Evolutionary conservation across 129 eudicot species (phyloP).

Genomic region (Arctium lappa): DNA sequence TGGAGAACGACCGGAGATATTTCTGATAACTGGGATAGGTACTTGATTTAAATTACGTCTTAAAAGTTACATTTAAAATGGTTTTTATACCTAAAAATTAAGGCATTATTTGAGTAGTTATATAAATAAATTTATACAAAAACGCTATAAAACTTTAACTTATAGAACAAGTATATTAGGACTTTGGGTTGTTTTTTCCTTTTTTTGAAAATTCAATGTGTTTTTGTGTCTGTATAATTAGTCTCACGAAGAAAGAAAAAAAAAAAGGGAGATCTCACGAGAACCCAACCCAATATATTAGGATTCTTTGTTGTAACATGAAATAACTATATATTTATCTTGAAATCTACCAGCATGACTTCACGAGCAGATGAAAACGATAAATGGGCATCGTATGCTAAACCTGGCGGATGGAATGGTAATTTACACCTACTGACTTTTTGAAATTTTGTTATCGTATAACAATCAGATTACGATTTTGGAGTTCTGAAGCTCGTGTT

Average conservation of each 20-base stretch:
- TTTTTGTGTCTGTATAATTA: no score
- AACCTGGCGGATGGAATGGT: slow-evolving; percentile 98
- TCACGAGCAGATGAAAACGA: slow-evolving; percentile 71
- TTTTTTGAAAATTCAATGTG: no score
- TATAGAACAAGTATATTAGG: no score
- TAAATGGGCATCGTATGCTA: slow-evolving; percentile 79
- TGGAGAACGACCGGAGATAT: slow-evolving; percentile 99
- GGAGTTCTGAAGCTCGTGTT: not conserved
- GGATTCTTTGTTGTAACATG: not conserved
- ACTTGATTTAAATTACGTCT: not conserved
- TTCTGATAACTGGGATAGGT: slow-evolving; percentile 77
- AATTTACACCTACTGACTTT: not conserved
- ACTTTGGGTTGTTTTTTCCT: no score
- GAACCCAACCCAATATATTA: no score
- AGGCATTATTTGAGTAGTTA: no score
- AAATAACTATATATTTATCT: not conserved
- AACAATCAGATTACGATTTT: not conserved
- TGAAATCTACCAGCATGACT: slow-evolving; percentile 55
- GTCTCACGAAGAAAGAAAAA: no score
- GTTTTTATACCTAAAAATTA: no score
- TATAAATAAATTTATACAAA: no score
- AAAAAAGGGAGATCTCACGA: no score
- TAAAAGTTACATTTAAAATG: no score
- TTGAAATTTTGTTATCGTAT: not conserved
- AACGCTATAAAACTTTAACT: no score